Conservation (phyloP, 371 early-diverging fungal genomes). For the Mucor saturninus region DNA sequence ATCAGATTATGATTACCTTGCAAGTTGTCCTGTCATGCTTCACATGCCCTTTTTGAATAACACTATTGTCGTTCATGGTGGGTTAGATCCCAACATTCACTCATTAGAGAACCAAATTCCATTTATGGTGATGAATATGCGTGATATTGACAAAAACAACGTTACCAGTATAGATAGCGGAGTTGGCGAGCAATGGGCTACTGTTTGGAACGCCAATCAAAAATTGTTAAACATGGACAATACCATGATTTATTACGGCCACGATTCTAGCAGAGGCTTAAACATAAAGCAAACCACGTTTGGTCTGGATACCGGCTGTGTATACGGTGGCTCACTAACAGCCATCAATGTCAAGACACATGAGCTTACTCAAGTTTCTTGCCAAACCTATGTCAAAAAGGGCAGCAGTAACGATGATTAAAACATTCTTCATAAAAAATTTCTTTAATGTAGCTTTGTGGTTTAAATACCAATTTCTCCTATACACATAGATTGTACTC, state of each 20-base stretch:
- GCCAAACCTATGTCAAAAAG: conserved; percentile 20
- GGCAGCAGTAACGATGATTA: conserved; percentile 11
- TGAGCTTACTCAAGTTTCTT: conserved; percentile 39
- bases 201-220: conserved; percentile 49
- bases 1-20: conserved; percentile 62
- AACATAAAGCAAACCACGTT: conserved; percentile 55
- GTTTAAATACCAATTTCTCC: conserved; percentile 5
- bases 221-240: conserved; percentile 16
- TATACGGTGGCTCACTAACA: conserved; percentile 64
- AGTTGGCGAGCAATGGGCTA: conserved; percentile 57
- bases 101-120: conserved; percentile 41
- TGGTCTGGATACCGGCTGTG: conserved; percentile 76
- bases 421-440: not conserved
- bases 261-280: conserved; percentile 68
- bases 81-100: conserved; percentile 59
- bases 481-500: not conserved
- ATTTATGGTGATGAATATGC: conserved; percentile 63
- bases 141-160: conserved; percentile 54
- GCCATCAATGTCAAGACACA: conserved; percentile 51
- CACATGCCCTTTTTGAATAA: conserved; percentile 58
- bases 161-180: conserved; percentile 39
- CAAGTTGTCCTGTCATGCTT: conserved; percentile 64
- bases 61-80: conserved; percentile 70
- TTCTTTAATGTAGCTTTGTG: not conserved
- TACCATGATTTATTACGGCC: conserved; percentile 65